phyloP scores from a whole-genome alignment of 495 filamentous ascomycete genomes.

The Tuber magnatum region DNA sequence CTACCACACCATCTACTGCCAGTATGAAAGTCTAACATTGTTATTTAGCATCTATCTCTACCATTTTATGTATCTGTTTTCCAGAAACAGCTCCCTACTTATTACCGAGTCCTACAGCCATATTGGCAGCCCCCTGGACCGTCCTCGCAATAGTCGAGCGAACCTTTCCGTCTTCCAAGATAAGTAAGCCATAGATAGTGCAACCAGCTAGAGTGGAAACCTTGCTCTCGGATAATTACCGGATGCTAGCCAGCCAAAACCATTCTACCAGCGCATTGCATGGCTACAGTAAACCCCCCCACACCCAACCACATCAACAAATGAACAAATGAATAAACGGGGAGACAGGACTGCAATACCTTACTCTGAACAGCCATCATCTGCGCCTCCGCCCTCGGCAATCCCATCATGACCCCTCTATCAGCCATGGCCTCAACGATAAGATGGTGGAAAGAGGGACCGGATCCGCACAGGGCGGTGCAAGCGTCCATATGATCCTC shows the following conservation, averaged over 20 bases:
- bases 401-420: slow-evolving; percentile 72
- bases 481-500: slow-evolving; percentile 63
- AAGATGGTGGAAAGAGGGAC: slow-evolving; percentile 72
- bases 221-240: slow-evolving; percentile 66
- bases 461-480: slow-evolving; percentile 68
- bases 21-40: neutral
- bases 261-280: slow-evolving; percentile 63
- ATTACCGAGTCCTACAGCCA: slow-evolving; percentile 64
- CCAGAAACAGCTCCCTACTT: slow-evolving; percentile 22
- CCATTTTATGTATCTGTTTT: neutral
- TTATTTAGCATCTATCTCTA: neutral
- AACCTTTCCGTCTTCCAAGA: slow-evolving; percentile 68
- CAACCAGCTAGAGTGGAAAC: slow-evolving; percentile 74
- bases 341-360: slow-evolving; percentile 19
- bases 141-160: slow-evolving; percentile 62
- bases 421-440: slow-evolving; percentile 70
- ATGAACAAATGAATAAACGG: neutral
- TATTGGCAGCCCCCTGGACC: slow-evolving; percentile 69
- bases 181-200: slow-evolving; percentile 68
- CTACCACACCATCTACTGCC: neutral
- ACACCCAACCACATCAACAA: slow-evolving; percentile 4
- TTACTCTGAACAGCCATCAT: slow-evolving; percentile 74
- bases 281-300: slow-evolving; percentile 26
- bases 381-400: slow-evolving; percentile 68
- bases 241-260: slow-evolving; percentile 70